Conservation (phyloP, 257 asterid genomes). For the Echites panduratus region DNA sequence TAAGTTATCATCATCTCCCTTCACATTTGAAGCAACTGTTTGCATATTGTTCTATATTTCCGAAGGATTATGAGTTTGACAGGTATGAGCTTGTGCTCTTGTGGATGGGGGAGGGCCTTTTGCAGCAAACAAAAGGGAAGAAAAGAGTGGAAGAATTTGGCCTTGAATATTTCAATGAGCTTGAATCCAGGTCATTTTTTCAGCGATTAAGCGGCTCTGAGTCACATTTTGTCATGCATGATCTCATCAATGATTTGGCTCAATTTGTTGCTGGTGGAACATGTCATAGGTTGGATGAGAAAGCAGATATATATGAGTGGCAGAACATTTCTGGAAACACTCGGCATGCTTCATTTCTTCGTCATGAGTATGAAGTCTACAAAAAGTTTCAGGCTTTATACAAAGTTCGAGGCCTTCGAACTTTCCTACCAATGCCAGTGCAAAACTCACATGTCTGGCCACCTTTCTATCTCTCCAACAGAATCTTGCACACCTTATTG, state of each 20-base stretch:
- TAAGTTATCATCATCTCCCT: slow-evolving; percentile 29
- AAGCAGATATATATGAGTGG: slow-evolving; percentile 10
- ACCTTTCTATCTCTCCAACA: slow-evolving; percentile 20
- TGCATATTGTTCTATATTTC: slow-evolving; percentile 28
- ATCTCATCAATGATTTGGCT: slow-evolving; percentile 30
- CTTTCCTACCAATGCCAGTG: slow-evolving; percentile 27
- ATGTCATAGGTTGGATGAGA: slow-evolving; percentile 27
- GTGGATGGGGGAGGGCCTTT: slow-evolving; percentile 34
- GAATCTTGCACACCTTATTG: slow-evolving; percentile 10
- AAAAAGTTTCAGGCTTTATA: slow-evolving; percentile 16
- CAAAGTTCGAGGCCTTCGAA: slow-evolving; percentile 22
- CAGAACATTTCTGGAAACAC: slow-evolving; percentile 12
- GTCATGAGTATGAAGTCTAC: slow-evolving; percentile 19
- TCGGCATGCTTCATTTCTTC: slow-evolving; percentile 27
- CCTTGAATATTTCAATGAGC: slow-evolving; percentile 23
- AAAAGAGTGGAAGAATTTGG: slow-evolving; percentile 28
- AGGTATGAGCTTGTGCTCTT: slow-evolving; percentile 21
- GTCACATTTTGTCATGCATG: slow-evolving; percentile 26
- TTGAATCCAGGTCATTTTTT: slow-evolving; percentile 24
- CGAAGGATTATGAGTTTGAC: slow-evolving; percentile 21
- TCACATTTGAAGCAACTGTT: slow-evolving; percentile 25
- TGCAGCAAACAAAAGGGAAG: slow-evolving; percentile 14
- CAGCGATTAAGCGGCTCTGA: slow-evolving; percentile 9
- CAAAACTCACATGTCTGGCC: slow-evolving; percentile 24
- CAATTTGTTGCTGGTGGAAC: slow-evolving; percentile 25